Conservation (phyloP, 202 grass and related monocot species). For the Cymbopogon flexuosus region DNA sequence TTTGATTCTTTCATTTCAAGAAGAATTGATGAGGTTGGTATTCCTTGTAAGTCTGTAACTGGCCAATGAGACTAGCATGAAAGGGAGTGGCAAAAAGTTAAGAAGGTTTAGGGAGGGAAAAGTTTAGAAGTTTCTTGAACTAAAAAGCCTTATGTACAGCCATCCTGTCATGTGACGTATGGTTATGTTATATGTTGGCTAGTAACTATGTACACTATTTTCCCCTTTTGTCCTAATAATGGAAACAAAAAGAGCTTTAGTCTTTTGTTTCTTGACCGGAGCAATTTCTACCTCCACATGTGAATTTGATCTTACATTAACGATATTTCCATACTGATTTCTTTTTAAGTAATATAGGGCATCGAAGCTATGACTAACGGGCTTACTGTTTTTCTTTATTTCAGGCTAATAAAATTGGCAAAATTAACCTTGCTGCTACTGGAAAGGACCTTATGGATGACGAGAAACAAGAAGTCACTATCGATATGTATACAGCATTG, state of each 20-base stretch:
- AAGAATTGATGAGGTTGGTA: slow-evolving; percentile 77
- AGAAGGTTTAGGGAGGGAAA: neutral
- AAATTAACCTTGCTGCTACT: slow-evolving; percentile 98
- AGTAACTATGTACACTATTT: neutral
- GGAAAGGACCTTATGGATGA: slow-evolving; percentile 99
- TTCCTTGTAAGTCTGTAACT: slow-evolving; percentile 6
- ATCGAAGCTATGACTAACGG: neutral
- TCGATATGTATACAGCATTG: slow-evolving; percentile 74
- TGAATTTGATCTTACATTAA: slow-evolving; percentile 12
- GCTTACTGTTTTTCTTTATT: slow-evolving; percentile 25
- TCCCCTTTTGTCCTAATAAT: neutral
- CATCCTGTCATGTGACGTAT: neutral
- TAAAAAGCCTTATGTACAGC: neutral
- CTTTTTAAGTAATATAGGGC: neutral
- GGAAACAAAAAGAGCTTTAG: neutral
- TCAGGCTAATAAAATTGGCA: slow-evolving; percentile 95
- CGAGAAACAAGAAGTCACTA: slow-evolving; percentile 92
- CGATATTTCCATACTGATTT: neutral
- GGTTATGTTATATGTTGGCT: neutral
- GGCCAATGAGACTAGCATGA: neutral
- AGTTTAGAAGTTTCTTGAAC: neutral
- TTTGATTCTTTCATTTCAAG: slow-evolving; percentile 71
- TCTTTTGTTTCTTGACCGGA: slow-evolving; percentile 2
- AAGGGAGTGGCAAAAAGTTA: neutral
- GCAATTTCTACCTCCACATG: neutral